Evolutionary conservation across 2,329 filamentous ascomycete species (phyloP).

Genomic region (Acrodontium crateriforme): DNA sequence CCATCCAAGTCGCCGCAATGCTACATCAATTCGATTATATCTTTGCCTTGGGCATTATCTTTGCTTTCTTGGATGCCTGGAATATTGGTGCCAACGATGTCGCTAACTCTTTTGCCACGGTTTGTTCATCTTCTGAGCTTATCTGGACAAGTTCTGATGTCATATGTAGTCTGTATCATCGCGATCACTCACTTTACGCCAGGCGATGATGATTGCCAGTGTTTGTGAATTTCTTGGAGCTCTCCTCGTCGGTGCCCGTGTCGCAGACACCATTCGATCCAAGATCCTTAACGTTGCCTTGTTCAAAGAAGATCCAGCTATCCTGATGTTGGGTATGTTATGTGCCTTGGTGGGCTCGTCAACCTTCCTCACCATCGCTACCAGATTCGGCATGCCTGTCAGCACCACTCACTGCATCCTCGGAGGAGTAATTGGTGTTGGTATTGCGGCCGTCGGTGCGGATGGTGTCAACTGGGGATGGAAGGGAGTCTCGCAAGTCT

Average conservation of each 20-base stretch:
- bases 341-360: constrained; percentile 33
- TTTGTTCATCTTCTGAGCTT: constrained; percentile 40
- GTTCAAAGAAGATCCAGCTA: constrained; percentile 35
- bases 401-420: constrained; percentile 50
- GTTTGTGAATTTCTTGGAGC: constrained; percentile 40
- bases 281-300: constrained; percentile 39
- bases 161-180: constrained; percentile 28
- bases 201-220: constrained; percentile 35
- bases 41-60: constrained; percentile 50
- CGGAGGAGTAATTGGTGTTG: constrained; percentile 46
- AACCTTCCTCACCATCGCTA: constrained; percentile 43
- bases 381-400: constrained; percentile 41
- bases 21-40: constrained; percentile 47
- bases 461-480: constrained; percentile 28
- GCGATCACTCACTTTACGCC: constrained; percentile 37
- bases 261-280: constrained; percentile 48
- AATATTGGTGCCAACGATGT: constrained; percentile 49
- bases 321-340: constrained; percentile 33
- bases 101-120: constrained; percentile 41
- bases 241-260: constrained; percentile 36
- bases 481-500: constrained; percentile 32
- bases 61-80: constrained; percentile 53
- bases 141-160: constrained; percentile 28
- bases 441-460: constrained; percentile 40
- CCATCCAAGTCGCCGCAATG: constrained; percentile 5